Evolutionary conservation across 2,329 filamentous ascomycete genomes (phyloP).

Genomic region (Sclerotinia borealis): DNA sequence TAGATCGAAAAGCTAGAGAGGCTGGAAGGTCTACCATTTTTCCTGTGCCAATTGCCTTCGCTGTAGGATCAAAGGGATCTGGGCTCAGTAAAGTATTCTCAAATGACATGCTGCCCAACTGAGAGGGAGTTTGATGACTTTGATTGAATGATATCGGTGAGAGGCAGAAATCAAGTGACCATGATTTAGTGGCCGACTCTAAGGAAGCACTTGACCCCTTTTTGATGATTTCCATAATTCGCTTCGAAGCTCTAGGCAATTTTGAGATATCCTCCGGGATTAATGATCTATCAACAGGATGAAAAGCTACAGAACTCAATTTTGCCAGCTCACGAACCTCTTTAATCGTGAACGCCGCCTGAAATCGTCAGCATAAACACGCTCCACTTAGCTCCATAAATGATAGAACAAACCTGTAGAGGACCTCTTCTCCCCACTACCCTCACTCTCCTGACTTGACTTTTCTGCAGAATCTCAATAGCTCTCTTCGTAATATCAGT

Average conservation of each 20-base stretch:
- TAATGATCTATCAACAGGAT: slow-evolving; percentile 58
- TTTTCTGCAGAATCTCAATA: slow-evolving; percentile 64
- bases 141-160: slow-evolving; percentile 61
- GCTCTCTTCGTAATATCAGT: slow-evolving; percentile 90
- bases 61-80: slow-evolving; percentile 46
- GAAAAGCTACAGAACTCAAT: slow-evolving; percentile 65
- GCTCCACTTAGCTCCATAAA: neutral
- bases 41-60: slow-evolving; percentile 44
- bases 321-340: slow-evolving; percentile 85
- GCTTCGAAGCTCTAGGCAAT: slow-evolving; percentile 69
- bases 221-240: slow-evolving; percentile 73
- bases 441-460: slow-evolving; percentile 70
- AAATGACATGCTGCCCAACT: slow-evolving; percentile 63
- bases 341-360: slow-evolving; percentile 94
- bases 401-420: slow-evolving; percentile 67
- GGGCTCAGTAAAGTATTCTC: slow-evolving; percentile 52
- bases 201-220: slow-evolving; percentile 59
- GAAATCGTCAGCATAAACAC: slow-evolving; percentile 12
- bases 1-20: slow-evolving; percentile 79
- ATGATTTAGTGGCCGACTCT: slow-evolving; percentile 53
- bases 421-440: slow-evolving; percentile 88
- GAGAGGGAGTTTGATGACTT: slow-evolving; percentile 38
- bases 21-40: slow-evolving; percentile 52
- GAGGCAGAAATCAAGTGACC: slow-evolving; percentile 83
- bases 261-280: slow-evolving; percentile 61